These are phyloP conservation scores for Pholiota adiposa DNA, from an alignment of 1,284 basidiomycete species.

Conservation along the genomic window DNA sequence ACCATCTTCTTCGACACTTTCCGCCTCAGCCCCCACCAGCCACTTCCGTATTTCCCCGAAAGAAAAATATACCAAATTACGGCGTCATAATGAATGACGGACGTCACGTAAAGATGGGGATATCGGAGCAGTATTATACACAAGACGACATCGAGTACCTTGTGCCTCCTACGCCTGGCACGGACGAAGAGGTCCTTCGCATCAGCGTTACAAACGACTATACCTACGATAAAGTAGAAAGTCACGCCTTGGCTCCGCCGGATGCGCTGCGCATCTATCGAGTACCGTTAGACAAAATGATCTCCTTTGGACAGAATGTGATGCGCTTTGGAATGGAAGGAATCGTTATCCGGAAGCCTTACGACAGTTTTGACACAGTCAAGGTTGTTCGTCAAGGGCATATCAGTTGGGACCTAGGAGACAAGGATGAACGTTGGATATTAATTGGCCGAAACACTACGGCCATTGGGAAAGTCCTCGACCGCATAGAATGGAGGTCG, in stretches of 20 bases:
- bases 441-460: conserved; percentile 13
- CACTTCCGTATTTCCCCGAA: not conserved
- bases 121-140: conserved; percentile 3
- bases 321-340: conserved; percentile 7
- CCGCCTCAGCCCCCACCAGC: not conserved
- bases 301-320: not conserved
- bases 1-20: not conserved
- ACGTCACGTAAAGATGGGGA: too few species aligned
- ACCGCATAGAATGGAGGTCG: conserved; percentile 4
- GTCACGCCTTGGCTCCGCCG: conserved; percentile 7
- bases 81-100: too few species aligned
- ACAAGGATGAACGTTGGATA: conserved; percentile 19
- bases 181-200: conserved; percentile 12
- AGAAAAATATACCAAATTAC: not conserved
- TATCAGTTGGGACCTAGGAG: conserved; percentile 16
- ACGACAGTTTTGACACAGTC: conserved; percentile 19
- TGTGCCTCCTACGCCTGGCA: conserved; percentile 10
- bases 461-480: conserved; percentile 7
- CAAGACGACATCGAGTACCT: conserved; percentile 23
- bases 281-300: conserved; percentile 10
- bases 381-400: conserved; percentile 19
- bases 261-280: conserved; percentile 22
- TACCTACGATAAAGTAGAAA: conserved; percentile 13
- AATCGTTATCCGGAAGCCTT: conserved; percentile 11
- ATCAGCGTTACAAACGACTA: conserved; percentile 20